Base-by-base conservation (phyloP, 305 asterid genomes). In the Rubia occidens region DNA sequence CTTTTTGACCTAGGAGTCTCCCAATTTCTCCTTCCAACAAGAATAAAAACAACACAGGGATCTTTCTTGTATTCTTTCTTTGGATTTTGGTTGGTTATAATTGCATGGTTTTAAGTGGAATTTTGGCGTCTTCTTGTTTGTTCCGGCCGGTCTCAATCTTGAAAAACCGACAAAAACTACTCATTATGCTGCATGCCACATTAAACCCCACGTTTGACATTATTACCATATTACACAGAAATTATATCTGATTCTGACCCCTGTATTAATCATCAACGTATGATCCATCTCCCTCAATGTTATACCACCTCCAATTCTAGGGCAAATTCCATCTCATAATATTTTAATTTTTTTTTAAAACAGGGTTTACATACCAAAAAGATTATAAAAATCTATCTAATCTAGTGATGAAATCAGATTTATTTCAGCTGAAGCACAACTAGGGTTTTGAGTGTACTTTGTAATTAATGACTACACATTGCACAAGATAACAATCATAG, bases 81-180 rank as follows among this genome's bases (percentile, higher is more conserved):
- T 15, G 63, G 8, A 29, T 21, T 17, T 60, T 60, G 20, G 44
- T 47, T n/a, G 59, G 64, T 45, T 17, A 66, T 60, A 71, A 60
- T 65, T 75, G 72, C 79, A 71, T 76, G 74, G 72, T 56, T 76
- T 76, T 79, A 68, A 60, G 83, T 74, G 81, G 72, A n/a, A 56
- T 40, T 71, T 76, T 74, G 83, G 81, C 75, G 74, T 67, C 73
- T 67, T 74, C 69, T 68, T 45, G 54, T 62, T 69, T 59, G 35
- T 32, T 59, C 65, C 32, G 61, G 59, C 69, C 71, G 68, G 44
- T 2, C 49, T 47, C 17, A 21, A 39, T 55, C 49, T 8, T 37
- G 8, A 39, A 43, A 61, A 45, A 60, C 67, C 67, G 72, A 72
- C 68, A 75, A 75, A 32, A 39, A 74, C 26, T 64, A 64, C 53